These are phyloP conservation scores for Ophiostoma tasmaniense DNA, from an alignment of 2,329 filamentous ascomycete species.

Conservation along the genomic window DNA sequence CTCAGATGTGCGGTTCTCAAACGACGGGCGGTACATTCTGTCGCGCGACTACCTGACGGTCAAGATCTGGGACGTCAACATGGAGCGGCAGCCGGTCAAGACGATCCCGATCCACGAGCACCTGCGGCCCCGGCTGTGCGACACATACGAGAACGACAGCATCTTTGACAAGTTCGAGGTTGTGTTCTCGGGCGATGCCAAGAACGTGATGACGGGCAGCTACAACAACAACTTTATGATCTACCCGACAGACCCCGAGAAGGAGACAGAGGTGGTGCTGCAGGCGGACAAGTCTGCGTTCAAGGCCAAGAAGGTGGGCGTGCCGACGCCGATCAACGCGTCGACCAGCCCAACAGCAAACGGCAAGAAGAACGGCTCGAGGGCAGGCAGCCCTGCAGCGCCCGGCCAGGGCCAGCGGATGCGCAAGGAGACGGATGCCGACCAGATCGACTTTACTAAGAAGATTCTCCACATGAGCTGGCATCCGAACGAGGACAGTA, in stretches of 20 bases:
- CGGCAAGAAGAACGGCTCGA: constrained; percentile 79
- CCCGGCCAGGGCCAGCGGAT: constrained; percentile 80
- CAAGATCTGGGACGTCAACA: constrained; percentile 99
- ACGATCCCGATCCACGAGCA: constrained; percentile 99
- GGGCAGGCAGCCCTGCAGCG: constrained; percentile 76
- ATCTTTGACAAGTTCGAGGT: constrained; percentile 99
- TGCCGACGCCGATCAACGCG: constrained; percentile 91
- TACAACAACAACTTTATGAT: constrained; percentile 99
- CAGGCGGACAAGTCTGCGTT: constrained; percentile 98
- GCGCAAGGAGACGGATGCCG: constrained; percentile 97
- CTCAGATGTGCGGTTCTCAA: constrained; percentile 94
- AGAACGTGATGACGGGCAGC: constrained; percentile 99
- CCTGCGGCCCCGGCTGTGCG: constrained; percentile 83
- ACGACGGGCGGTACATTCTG: constrained; percentile 93
- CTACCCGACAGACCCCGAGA: constrained; percentile 90
- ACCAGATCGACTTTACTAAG: constrained; percentile 99
- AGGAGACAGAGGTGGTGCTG: constrained; percentile 93
- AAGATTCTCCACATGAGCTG: constrained; percentile 99
- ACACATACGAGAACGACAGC: constrained; percentile 98
- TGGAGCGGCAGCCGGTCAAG: constrained; percentile 96
- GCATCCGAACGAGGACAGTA: constrained; percentile 99
- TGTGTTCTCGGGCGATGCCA: constrained; percentile 93
- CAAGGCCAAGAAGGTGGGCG: constrained; percentile 99
- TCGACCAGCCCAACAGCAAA: constrained; percentile 64
- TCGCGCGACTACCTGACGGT: constrained; percentile 97